These are phyloP conservation scores for Mucor mucedo DNA, from an alignment of 371 early-diverging fungal genomes.

Conservation along the genomic window DNA sequence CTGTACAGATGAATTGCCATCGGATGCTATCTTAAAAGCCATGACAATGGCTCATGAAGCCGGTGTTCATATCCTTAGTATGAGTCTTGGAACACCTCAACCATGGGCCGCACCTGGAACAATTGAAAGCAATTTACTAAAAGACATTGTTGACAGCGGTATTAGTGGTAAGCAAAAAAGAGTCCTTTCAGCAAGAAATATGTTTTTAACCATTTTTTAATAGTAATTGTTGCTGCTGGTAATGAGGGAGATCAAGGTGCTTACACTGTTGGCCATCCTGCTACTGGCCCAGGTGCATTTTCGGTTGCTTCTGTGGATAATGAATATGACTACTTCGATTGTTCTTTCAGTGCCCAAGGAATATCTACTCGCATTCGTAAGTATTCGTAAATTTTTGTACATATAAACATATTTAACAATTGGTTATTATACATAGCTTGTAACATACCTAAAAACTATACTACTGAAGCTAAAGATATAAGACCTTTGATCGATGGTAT, in stretches of 20 bases:
- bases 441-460: no score
- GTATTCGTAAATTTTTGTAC: no score
- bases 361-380: constrained; percentile 1
- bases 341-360: background rate
- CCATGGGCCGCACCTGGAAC: constrained; percentile 48
- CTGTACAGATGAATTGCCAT: constrained; percentile 66
- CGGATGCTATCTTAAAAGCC: constrained; percentile 61
- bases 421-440: no score
- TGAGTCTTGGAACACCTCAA: constrained; percentile 62
- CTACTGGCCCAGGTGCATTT: constrained; percentile 46
- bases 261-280: constrained; percentile 45
- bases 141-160: constrained; percentile 16
- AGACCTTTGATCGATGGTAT: no score
- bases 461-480: no score
- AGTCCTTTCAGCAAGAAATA: no score
- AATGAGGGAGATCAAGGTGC: constrained; percentile 61
- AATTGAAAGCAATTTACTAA: background rate
- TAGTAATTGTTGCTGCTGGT: constrained; percentile 60
- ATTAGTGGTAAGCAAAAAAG: constrained; percentile 20
- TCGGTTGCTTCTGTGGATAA: constrained; percentile 66
- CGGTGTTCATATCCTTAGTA: constrained; percentile 61
- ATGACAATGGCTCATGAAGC: constrained; percentile 63
- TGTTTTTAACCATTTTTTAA: background rate
- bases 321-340: background rate
- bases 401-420: no score